Base-by-base conservation (phyloP, 768 basidiomycete genomes). In the Lactarius indigo region DNA sequence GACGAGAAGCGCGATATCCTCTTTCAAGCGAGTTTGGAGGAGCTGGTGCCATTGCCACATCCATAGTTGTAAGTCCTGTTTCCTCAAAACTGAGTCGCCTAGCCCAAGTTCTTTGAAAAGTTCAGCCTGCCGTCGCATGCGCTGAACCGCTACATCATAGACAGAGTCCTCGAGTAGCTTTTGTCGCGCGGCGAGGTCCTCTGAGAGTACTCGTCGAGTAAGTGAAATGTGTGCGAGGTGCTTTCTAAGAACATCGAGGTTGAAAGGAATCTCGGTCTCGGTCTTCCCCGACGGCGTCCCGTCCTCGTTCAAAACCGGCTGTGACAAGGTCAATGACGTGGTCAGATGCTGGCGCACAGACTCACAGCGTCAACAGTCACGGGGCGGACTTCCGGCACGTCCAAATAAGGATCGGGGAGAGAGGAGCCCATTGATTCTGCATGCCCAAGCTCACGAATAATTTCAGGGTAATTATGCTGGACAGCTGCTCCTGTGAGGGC, bases 21-120 rank as follows among this genome's bases (percentile, higher is more conserved):
- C 72, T 61, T 80, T 78, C 6, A 90, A 75, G 6, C 85, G 79
- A 5, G 57, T 74, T 33, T 80, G 75, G n/a, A 95, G 80, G 68
- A 82, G 81, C 20, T 76, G 72, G 72, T 94, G 89, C 94, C 94
- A 96, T 8, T 84, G 78, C 89, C 90, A 93, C 91, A 96, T 92
- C 90, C 89, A 90, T 47, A 77, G 75, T 69, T 87, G 86, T 30
- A 96, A 78, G 69, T 85, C 82, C 18, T 78, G 77, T 33, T 79
- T 76, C 54, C 78, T 79, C 61, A 86, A 76, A 10, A 78, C 76
- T 23, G 76, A 77, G 65, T 78, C 80, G 31, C 75, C 82, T 28
- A 92, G 70, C 17, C 88, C 88, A 20, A 89, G 79, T 33, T 82
- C 78, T 6, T 84, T 80, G 60, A 93, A 82, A 1, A 81, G 59